A percentile compares a stretch with the other conserved stretches of the same genome.
Conservation (phyloP, 169 alveolate species). For the Besnoitia besnoiti region DNA sequence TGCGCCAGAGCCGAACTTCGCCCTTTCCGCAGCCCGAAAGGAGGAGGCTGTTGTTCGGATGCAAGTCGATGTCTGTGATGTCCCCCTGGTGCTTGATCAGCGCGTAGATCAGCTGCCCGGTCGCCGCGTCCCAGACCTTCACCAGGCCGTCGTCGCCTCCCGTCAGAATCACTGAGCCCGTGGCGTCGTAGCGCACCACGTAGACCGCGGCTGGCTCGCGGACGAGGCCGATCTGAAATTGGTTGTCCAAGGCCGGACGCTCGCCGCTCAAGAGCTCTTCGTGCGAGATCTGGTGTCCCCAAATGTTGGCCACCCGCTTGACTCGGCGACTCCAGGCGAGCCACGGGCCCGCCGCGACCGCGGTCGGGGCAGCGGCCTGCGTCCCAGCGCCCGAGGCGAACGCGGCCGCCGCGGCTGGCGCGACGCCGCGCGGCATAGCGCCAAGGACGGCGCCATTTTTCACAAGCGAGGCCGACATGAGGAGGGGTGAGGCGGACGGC, state of each 20-base stretch:
- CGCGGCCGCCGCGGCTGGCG: slow-evolving; percentile 6
- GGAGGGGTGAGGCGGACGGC: neutral
- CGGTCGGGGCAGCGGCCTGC: neutral
- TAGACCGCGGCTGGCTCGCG: slow-evolving; percentile 62
- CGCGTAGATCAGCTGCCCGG: slow-evolving; percentile 78
- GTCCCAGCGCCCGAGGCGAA: neutral
- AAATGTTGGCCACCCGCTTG: slow-evolving; percentile 36
- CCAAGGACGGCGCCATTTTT: neutral
- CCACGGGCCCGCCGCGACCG: slow-evolving; percentile 46
- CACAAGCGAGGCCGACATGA: neutral
- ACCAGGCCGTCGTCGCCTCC: slow-evolving; percentile 85
- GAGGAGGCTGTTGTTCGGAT: slow-evolving; percentile 77
- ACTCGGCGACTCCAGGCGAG: slow-evolving; percentile 23
- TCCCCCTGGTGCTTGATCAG: slow-evolving; percentile 81
- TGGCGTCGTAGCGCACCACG: slow-evolving; percentile 39
- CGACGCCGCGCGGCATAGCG: neutral
- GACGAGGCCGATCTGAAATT: slow-evolving; percentile 44
- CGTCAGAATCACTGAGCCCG: slow-evolving; percentile 81
- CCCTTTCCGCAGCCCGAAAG: slow-evolving; percentile 80
- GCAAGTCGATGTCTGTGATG: slow-evolving; percentile 76
- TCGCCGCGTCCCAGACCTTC: slow-evolving; percentile 79
- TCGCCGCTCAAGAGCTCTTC: slow-evolving; percentile 27
- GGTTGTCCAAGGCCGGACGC: slow-evolving; percentile 4
- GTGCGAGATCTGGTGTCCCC: slow-evolving; percentile 58
- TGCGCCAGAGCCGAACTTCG: slow-evolving; percentile 54